Evolutionary conservation across 805 yeast genomes (phyloP).

Genomic region (Myxozyma udenii): DNA sequence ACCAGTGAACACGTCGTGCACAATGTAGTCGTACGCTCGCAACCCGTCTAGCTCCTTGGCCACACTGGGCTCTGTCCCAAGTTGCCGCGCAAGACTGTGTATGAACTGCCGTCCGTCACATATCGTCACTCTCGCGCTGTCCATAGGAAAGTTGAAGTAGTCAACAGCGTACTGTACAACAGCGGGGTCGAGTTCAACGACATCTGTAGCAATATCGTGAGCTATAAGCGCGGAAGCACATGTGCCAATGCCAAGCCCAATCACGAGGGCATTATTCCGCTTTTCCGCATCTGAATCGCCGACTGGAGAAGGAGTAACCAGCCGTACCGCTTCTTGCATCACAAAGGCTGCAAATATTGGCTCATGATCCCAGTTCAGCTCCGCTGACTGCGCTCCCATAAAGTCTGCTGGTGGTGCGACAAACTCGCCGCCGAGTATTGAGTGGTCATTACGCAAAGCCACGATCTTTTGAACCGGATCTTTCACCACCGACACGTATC

Average conservation of each 20-base stretch:
- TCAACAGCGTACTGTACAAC: conserved; percentile 20
- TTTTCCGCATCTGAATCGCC: background rate
- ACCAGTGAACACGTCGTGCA: conserved; percentile 28
- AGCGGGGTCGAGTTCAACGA: conserved; percentile 22
- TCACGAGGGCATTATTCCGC: conserved; percentile 13
- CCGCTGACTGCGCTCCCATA: background rate
- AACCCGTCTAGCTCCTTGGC: conserved; percentile 1
- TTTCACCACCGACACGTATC: conserved; percentile 22
- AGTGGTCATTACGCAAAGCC: conserved; percentile 22
- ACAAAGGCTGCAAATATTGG: conserved; percentile 25
- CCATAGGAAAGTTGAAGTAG: conserved; percentile 17
- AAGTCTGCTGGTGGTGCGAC: conserved; percentile 7
- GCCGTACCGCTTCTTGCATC: conserved; percentile 24
- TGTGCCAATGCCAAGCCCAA: conserved; percentile 27
- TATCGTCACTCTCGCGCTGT: conserved; percentile 6
- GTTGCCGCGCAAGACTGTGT: conserved; percentile 4
- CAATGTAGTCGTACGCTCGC: conserved; percentile 19
- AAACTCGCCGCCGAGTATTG: conserved; percentile 24
- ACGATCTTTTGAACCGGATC: conserved; percentile 1
- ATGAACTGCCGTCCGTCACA: conserved; percentile 14
- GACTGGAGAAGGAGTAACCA: conserved; percentile 18
- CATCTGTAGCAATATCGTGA: conserved; percentile 13
- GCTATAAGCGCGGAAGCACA: conserved; percentile 18
- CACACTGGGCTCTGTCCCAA: background rate
- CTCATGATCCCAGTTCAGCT: conserved; percentile 16